Evolutionary conservation across 495 filamentous ascomycete species (phyloP), one percentile per base, ranked within the genome.

Genomic region (Penicillium dipodomyicola): DNA sequence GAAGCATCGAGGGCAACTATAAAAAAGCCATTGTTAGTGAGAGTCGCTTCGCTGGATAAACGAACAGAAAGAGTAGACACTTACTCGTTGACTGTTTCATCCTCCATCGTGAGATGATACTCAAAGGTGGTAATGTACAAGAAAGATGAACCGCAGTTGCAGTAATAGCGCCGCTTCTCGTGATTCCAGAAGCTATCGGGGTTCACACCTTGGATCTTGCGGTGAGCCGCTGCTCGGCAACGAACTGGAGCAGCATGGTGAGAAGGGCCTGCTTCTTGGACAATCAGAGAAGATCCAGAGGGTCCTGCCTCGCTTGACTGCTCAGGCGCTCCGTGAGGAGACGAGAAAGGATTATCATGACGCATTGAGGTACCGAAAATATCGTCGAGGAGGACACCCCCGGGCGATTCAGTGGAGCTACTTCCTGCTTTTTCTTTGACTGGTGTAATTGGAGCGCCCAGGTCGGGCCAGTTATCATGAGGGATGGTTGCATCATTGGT

Each of bases 1-100:
- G 50, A 67, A 59, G 58, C 82, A 85, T 9, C 60, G 59, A 7
- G 79, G 76, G 54, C 77, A 80, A 20, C 71, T 52, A 42, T 17
- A 33, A 30, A 33, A 30, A 5, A 11, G 0, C 7, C 1, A 22
- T 30, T 15, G 42, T 47, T 3, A 50, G 27, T 30, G 8, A 49
- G 19, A 54, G 9, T 41, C 22, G 2, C 15, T n/a, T 17, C 35
- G 15, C 19, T 19, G 12, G 29, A 7, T 12, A 23, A 19, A 12
- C 3, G 45, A n/a, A 14, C n/a, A 33, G 41, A 25, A 8, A 23
- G 54, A 27, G 50, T 27, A 48, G 27, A n/a, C 40, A 40, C 25
- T 53, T 40, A 52, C 52, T 47, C 42, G 8, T 39, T 45, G 22
- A 37, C 29, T 4, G 32, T 17, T 8, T 37, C 42, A 20, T 54